Percentiles rank a stretch among this genome's conserved stretches.
phyloP scores from a whole-genome alignment of 1,284 basidiomycete species.

The Phlebopus sp. region DNA sequence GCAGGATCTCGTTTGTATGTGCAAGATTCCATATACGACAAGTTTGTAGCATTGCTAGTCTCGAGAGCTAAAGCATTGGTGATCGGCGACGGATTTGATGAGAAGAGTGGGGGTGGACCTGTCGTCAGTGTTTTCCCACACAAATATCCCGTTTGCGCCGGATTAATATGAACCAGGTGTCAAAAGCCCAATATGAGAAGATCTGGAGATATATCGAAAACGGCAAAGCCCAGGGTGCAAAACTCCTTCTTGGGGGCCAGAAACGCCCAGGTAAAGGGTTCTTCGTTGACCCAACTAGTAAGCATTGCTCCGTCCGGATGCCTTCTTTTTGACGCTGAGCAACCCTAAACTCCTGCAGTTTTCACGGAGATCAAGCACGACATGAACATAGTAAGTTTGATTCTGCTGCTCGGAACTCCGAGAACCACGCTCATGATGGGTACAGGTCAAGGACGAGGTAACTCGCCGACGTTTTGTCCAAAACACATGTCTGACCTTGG shows the following conservation, averaged over 20 bases:
- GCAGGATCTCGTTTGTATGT: conserved; percentile 85
- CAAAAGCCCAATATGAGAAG: conserved; percentile 83
- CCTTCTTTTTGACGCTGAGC: background rate
- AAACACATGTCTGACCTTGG: conserved; percentile 1
- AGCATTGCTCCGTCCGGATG: conserved; percentile 25
- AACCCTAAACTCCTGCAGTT: conserved; percentile 41
- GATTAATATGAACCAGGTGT: conserved; percentile 51
- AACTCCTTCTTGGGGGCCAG: conserved; percentile 74
- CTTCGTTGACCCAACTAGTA: conserved; percentile 76
- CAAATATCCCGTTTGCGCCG: background rate
- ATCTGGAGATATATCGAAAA: conserved; percentile 87
- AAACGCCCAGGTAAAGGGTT: conserved; percentile 68
- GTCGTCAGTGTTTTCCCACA: conserved; percentile 49
- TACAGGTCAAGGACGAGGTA: conserved; percentile 73
- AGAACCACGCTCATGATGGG: conserved; percentile 11
- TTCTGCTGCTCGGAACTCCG: conserved; percentile 1
- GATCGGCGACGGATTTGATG: conserved; percentile 81
- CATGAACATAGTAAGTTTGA: conserved; percentile 71
- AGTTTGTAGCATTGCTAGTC: conserved; percentile 71
- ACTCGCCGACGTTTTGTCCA: conserved; percentile 7
- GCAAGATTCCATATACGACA: conserved; percentile 82
- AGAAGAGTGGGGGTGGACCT: conserved; percentile 74
- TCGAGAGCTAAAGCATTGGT: conserved; percentile 66
- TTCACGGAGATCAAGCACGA: conserved; percentile 68
- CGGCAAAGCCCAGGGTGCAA: conserved; percentile 85